Evolutionary conservation across 2,329 filamentous ascomycete species (phyloP), one percentile per base, ranked within the genome.

Genomic region (Pseudogymnoascus sp.): DNA sequence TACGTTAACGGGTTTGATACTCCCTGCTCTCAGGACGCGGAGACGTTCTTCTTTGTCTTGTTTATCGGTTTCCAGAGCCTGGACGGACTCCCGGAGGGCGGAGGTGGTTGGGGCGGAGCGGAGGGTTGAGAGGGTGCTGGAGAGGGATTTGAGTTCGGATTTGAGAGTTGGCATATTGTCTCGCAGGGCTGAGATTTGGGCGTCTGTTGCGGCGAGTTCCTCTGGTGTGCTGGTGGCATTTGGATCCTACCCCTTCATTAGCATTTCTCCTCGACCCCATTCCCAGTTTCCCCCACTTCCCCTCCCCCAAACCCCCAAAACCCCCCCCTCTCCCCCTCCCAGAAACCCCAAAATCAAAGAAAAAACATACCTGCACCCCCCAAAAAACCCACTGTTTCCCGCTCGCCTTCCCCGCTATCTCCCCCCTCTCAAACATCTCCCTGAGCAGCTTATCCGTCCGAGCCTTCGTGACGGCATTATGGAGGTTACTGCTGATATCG

Each of bases 361-460:
- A 31, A 10, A 34, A 12, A 12, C 10, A 37, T 18, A 71, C 71
- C 64, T 74, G 73, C 1, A 71, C 31, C 16, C 67, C 62, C 72
- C 72, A 74, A 63, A 73, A 74, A 5, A 74, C 71, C 70, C 71
- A 74, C 36, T 72, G 69, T 7, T 69, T 72, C 3, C 73, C 73
- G 11, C 67, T 69, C 0, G 70, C 70, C 47, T 73, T 81, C 60
- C 81, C 83, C 69, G 83, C 83, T 45, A 89, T 83, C 67, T 83
- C 74, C 10, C 81, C 81, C 45, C 78, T 79, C 67, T 87, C 83
- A 65, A 85, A 81, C 71, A 89, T 75, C 65, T 87, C 85, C 68
- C 85, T 86, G 36, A 89, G 75, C 34, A 83, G 71, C 73, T 87
- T 89, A 29, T 80, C 79, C 23, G 85, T 80, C 47, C 83, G 78